Evolutionary conservation across 2,329 filamentous ascomycete genomes (phyloP), one percentile per base, ranked within the genome.

Genomic region (Alternaria sp.): DNA sequence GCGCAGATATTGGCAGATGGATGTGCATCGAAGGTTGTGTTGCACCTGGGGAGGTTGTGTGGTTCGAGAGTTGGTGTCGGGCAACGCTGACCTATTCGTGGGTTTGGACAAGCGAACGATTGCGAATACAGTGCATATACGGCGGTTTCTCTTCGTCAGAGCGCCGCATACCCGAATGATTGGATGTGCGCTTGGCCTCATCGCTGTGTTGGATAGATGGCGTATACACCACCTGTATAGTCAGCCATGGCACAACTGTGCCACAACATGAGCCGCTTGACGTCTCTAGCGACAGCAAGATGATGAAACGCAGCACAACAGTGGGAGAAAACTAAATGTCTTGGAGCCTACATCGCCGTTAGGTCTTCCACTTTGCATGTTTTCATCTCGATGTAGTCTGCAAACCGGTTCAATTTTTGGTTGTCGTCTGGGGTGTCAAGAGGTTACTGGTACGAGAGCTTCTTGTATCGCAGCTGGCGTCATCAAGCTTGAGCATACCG

Each of bases 91-190:
- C 57, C 55, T 59, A 74, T 72, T 72, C 62, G 71, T 47, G 59
- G 56, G 56, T 44, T 36, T 30, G 17, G 17, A 10, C 57, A 65
- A 64, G 63, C 68, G 66, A 67, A 55, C 51, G 57, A 68, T 69
- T 71, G 62, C 62, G 62, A 69, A 64, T 70, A 43, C 66, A 60
- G 49, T 58, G 45, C 57, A 57, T 66, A 60, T 67, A 69, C 69
- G 66, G 67, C 68, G 59, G 67, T 64, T 66, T 56, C 52, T 40
- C 46, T 62, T 61, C 52, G 60, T 57, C 54, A 58, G 59, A 59
- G 66, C 64, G 56, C 65, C 50, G 55, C 62, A n/a, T 66, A 63
- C 63, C 54, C 64, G 67, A 11, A 30, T 44, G 26, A 30, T 49
- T 46, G 57, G 28, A 54, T 59, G 54, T 40, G 40, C 30, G 32